A percentile compares a stretch with the other conserved stretches of the same genome.
phyloP scores from a whole-genome alignment of 2,329 filamentous ascomycete genomes.

The Golovinomyces cichoracearum region DNA sequence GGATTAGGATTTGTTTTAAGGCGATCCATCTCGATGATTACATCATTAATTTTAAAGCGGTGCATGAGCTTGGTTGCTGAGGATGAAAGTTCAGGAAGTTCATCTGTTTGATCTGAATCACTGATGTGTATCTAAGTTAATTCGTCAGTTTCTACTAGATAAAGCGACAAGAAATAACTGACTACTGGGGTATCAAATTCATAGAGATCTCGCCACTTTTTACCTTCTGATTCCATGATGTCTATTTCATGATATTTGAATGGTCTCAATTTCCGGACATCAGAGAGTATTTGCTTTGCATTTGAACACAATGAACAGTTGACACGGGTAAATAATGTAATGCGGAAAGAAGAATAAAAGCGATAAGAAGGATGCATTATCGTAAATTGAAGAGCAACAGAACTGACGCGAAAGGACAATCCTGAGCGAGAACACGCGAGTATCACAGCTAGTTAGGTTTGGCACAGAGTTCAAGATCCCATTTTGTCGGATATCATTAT shows the following conservation, averaged over 20 bases:
- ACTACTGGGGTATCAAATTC: constrained; percentile 66
- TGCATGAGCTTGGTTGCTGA: constrained; percentile 50
- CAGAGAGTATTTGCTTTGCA: constrained; percentile 40
- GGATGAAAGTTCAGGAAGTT: constrained; percentile 18
- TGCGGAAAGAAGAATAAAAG: too few relatives aligned
- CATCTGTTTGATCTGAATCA: constrained; percentile 25
- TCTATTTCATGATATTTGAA: constrained; percentile 46
- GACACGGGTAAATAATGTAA: constrained; percentile 50
- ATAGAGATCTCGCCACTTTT: constrained; percentile 45
- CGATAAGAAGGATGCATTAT: too few relatives aligned
- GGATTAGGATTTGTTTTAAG: constrained; percentile 5
- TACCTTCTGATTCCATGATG: constrained; percentile 35
- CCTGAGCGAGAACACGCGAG: too few relatives aligned
- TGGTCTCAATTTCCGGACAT: constrained; percentile 38
- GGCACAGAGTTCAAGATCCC: too few relatives aligned
- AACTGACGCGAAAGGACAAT: too few relatives aligned
- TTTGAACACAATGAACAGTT: constrained; percentile 46
- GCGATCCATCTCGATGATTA: constrained; percentile 41
- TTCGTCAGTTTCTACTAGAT: not conserved
- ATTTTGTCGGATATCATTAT: too few relatives aligned
- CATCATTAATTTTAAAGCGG: constrained; percentile 39
- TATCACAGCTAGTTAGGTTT: too few relatives aligned
- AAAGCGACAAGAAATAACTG: constrained; percentile 3
- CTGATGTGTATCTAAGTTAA: constrained; percentile 30
- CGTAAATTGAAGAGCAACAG: too few relatives aligned